Conservation (phyloP, 2,329 filamentous ascomycete species). For the Trichothecium roseum region DNA sequence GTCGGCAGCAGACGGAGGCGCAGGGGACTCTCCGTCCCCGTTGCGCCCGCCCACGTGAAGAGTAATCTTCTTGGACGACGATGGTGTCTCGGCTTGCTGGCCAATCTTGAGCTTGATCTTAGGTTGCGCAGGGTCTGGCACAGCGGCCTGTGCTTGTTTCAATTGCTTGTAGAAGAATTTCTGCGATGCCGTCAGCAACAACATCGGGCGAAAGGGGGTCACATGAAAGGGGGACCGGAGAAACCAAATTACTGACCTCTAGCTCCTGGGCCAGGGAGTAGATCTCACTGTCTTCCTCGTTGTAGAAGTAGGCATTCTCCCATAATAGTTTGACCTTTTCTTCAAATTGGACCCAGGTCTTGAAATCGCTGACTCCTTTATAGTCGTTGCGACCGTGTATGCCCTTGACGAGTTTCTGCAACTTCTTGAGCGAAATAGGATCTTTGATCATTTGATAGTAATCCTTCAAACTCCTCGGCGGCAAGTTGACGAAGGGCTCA, state of each 20-base stretch:
- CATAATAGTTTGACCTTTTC: constrained; percentile 73
- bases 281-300: constrained; percentile 84
- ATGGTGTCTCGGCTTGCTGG: constrained; percentile 28
- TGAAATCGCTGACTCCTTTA: constrained; percentile 58
- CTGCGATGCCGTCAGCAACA: constrained; percentile 30
- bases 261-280: constrained; percentile 67
- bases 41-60: constrained; percentile 56
- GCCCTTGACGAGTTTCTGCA: constrained; percentile 69
- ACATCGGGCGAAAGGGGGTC: too few relatives aligned
- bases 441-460: constrained; percentile 80
- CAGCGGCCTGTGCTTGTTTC: constrained; percentile 59
- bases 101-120: constrained; percentile 75
- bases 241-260: constrained; percentile 43
- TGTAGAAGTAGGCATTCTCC: constrained; percentile 82
- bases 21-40: constrained; percentile 42
- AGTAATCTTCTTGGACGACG: constrained; percentile 55
- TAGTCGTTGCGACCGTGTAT: constrained; percentile 56
- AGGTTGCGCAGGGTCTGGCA: constrained; percentile 61
- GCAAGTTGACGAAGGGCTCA: constrained; percentile 68
- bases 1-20: constrained; percentile 22
- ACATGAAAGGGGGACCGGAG: constrained; percentile 7
- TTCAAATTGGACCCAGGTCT: constrained; percentile 73
- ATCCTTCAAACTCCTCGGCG: constrained; percentile 64
- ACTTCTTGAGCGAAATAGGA: constrained; percentile 65
- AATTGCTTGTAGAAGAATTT: constrained; percentile 58